Conservation (phyloP, 176 grass and related monocot genomes). For the Ampelocalamus luodianensis region DNA sequence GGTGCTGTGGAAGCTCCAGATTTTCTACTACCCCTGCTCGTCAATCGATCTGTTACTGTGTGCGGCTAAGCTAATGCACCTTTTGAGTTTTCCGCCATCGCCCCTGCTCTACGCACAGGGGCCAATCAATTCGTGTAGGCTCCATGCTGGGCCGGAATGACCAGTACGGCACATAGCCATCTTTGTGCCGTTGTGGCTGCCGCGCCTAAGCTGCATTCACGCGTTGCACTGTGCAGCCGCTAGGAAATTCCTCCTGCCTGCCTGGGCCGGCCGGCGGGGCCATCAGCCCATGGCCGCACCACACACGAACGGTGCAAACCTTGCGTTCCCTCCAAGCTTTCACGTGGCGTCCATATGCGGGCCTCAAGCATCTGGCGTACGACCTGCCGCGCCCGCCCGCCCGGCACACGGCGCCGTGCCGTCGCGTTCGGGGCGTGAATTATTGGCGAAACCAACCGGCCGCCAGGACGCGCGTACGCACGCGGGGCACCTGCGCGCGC, state of each 20-base stretch:
- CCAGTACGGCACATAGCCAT: neutral
- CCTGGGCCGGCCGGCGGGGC: neutral
- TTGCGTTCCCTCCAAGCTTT: neutral
- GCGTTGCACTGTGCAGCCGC: neutral
- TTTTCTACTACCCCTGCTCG: no score
- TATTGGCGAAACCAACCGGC: neutral
- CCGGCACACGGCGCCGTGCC: neutral
- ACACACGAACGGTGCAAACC: neutral
- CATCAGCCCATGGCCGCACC: neutral
- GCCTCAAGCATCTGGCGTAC: neutral
- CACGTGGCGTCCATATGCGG: neutral
- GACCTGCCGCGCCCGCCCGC: neutral
- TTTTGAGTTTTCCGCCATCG: neutral
- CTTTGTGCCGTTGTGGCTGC: neutral
- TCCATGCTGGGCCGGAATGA: neutral
- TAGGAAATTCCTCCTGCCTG: neutral
- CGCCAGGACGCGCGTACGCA: neutral
- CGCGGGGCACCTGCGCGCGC: no score
- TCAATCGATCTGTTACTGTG: neutral
- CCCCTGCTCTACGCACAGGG: neutral
- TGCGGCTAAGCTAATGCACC: neutral
- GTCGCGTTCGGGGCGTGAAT: neutral
- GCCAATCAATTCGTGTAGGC: slow-evolving; percentile 29
- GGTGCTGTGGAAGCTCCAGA: neutral
- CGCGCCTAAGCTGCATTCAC: neutral